Conservation (phyloP, 2,329 filamentous ascomycete species). For the Aspergillus sojae region DNA sequence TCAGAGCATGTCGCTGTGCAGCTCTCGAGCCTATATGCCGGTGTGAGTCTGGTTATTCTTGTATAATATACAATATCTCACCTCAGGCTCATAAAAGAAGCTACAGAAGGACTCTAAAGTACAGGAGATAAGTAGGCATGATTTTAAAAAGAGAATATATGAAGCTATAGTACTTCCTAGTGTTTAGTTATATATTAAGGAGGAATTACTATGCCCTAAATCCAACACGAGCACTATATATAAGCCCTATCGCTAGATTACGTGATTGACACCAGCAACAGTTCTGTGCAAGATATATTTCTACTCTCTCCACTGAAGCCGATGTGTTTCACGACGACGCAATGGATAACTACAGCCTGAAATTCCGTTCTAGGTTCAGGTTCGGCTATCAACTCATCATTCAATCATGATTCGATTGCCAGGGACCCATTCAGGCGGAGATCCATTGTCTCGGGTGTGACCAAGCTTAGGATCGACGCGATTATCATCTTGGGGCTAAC, state of each 20-base stretch:
- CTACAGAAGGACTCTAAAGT: not conserved
- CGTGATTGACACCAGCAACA: not conserved
- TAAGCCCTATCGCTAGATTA: not conserved
- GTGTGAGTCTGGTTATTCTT: no score
- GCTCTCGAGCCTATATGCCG: no score
- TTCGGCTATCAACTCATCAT: not conserved
- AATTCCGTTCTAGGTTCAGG: not conserved
- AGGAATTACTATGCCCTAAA: no score
- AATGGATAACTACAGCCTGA: not conserved
- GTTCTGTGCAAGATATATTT: not conserved
- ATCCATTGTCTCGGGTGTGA: constrained; percentile 4
- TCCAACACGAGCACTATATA: not conserved
- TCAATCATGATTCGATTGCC: not conserved
- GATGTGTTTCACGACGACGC: not conserved
- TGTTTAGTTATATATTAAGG: no score
- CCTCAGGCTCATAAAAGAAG: not conserved
- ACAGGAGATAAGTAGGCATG: not conserved
- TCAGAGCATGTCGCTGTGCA: no score
- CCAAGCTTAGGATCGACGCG: constrained; percentile 8
- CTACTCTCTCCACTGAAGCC: not conserved
- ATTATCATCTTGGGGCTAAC: constrained; percentile 1
- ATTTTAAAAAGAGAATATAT: not conserved
- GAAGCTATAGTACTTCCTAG: no score
- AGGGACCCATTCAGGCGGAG: not conserved
- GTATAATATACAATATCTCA: no score